These are phyloP conservation scores for Xylaria sp. DNA, from an alignment of 2,329 filamentous ascomycete species.

Conservation along the genomic window DNA sequence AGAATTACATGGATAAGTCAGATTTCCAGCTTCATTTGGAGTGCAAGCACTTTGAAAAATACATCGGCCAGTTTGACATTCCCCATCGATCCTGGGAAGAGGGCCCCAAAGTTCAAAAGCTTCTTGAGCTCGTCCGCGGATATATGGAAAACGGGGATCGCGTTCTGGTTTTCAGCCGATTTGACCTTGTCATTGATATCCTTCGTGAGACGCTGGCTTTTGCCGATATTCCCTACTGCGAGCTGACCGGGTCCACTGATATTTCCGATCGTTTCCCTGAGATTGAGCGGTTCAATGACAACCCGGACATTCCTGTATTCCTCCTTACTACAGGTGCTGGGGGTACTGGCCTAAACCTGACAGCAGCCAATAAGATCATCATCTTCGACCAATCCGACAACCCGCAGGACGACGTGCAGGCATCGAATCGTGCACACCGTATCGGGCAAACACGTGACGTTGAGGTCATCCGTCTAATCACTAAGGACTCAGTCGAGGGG, in stretches of 20 bases:
- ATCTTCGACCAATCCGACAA: conserved; percentile 99
- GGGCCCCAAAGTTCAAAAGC: conserved; percentile 82
- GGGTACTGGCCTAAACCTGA: conserved; percentile 96
- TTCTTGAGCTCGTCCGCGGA: conserved; percentile 73
- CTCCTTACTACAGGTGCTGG: conserved; percentile 92
- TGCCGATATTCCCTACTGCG: conserved; percentile 75
- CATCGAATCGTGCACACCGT: conserved; percentile 94
- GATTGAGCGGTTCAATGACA: conserved; percentile 83
- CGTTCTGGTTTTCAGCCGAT: conserved; percentile 90
- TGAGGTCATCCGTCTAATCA: conserved; percentile 86
- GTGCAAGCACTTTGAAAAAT: conserved; percentile 63
- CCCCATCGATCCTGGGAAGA: conserved; percentile 60
- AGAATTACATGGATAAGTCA: conserved; percentile 62
- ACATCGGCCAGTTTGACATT: conserved; percentile 60
- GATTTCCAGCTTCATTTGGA: conserved; percentile 71
- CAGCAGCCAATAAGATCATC: conserved; percentile 94
- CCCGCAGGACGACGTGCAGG: conserved; percentile 97
- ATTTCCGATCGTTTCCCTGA: conserved; percentile 85
- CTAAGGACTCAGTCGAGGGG: conserved; percentile 84
- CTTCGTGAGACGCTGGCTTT: conserved; percentile 80
- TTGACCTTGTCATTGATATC: conserved; percentile 89
- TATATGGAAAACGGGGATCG: conserved; percentile 85
- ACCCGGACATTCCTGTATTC: conserved; percentile 83
- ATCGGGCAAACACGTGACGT: conserved; percentile 91
- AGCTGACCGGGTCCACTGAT: conserved; percentile 84